These are phyloP conservation scores for Claviceps paspali DNA, from an alignment of 2,329 filamentous ascomycete species.

Conservation along the genomic window DNA sequence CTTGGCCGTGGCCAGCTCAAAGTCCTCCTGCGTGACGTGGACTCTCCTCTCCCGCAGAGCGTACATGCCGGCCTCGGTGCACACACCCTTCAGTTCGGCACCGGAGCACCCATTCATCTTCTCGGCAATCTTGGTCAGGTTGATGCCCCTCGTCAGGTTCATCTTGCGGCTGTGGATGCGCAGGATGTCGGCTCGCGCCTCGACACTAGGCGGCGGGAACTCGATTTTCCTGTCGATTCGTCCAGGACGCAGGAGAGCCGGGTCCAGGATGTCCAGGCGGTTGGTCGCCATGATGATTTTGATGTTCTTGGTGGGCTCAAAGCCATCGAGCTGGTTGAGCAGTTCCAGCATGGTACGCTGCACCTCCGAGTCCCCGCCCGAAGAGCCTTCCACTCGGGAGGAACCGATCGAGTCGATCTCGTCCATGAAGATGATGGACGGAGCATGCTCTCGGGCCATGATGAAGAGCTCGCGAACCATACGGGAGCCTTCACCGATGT, in stretches of 20 bases:
- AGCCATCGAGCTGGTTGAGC: conserved; percentile 94
- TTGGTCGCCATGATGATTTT: conserved; percentile 99
- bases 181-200: conserved; percentile 92
- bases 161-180: conserved; percentile 96
- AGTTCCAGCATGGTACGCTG: conserved; percentile 98
- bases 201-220: conserved; percentile 91
- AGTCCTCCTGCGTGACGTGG: conserved; percentile 97
- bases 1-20: conserved; percentile 96
- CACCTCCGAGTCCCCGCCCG: conserved; percentile 91
- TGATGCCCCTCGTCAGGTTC: conserved; percentile 96
- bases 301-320: conserved; percentile 99
- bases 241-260: conserved; percentile 84
- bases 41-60: conserved; percentile 88
- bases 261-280: conserved; percentile 91
- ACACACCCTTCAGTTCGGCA: conserved; percentile 95
- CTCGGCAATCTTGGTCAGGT: conserved; percentile 95
- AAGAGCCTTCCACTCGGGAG: conserved; percentile 88
- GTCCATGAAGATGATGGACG: conserved; percentile 99
- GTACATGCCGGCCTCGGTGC: conserved; percentile 97
- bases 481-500: conserved; percentile 92
- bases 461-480: conserved; percentile 99
- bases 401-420: conserved; percentile 99
- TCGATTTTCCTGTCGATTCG: conserved; percentile 98
- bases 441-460: conserved; percentile 96
- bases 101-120: conserved; percentile 99